Base-by-base conservation (phyloP, 2,329 filamentous ascomycete genomes). In the Cephalotrichum gorgonifer region DNA sequence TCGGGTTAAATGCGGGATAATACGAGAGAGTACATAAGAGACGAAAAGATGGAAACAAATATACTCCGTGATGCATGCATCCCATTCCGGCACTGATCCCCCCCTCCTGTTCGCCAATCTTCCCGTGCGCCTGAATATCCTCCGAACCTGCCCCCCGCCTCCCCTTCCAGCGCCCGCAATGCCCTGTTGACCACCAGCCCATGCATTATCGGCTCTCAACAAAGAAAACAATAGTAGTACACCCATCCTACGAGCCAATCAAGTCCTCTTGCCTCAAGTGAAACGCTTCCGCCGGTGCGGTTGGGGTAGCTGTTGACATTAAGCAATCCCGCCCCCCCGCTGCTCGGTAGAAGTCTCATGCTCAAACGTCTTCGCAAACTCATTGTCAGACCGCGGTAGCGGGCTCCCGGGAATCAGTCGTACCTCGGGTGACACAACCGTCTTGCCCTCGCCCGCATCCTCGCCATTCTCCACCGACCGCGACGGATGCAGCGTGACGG, bases 351-450 rank as follows among this genome's bases (percentile, higher is more conserved):
- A 8, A n/a, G 20, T 38, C n/a, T 44, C 47, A 6, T n/a, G 25
- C 15, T 27, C 30, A 25, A 44, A 23, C 3, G 14, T 41, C 38
- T 48, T 48, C 5, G 46, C 31, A 25, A 48, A 43, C 14, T 48
- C 46, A 20, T 26, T 26, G 2, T 56, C 63, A 3, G 67, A 64
- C 1, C 53, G 51, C 0, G 64, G 58, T 1, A 62, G 63, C 2
- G 75, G 73, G 1, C 75, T 77, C 15, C 69, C 73, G 0, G 73
- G 72, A 0, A 74, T 76, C n/a, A 78, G 56, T 38, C 67, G 69
- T 1, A 76, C 56, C 35, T 71, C 62, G 0, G 74, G 73, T 0
- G 70, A 59, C n/a, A 59, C 43, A 6, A 60, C 47, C 22, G 47
- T 51, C 15, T 52, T 57, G 2, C 50, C 51, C n/a, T 49, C 50